Evolutionary conservation across 2,329 filamentous ascomycete species (phyloP), one percentile per base, ranked within the genome.

Genomic region (Cytospora leucostoma): DNA sequence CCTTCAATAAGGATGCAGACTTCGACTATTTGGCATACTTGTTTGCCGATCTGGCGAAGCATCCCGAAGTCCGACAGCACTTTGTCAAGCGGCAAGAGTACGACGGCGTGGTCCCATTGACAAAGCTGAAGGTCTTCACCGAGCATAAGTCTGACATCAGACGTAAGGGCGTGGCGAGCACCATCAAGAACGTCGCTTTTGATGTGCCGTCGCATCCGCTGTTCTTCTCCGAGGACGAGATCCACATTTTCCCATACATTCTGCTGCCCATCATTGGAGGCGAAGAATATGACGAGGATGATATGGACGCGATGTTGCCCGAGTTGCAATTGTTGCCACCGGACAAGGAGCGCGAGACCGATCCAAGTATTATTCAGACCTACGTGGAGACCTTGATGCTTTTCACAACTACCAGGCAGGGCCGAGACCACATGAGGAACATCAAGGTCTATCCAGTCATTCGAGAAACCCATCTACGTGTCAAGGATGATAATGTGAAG

Each of bases 11-110:
- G 72, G 75, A 89, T 33, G 93, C 93, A 65, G 85, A 94, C 76
- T 98, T 88, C 75, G 93, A 99, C 78, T 97, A 98, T 76, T 84
- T 99, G 32, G 88, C 93, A 50, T 99, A 98, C 73, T 82, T 97
- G 61, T 96, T 99, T 74, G 94, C 95, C 49, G 94, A 99, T 74
- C 82, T 99, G 11, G 89, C 93, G 56, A 96, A 93, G 76, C 88
- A 93, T 70, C 81, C 86, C 40, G 84, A 91, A 68, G 86, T 93
- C 21, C 84, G 92, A 35, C 81, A 85, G 57, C 92, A 95, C 78
- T 91, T 97, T 68, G 82, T 92, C 6, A 84, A 82, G 15, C 81
- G 85, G 60, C 90, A 96, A 73, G 78, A 84, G 1, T 94, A 96
- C 74, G 93, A 97, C 73, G 81, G 80, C 1, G 86, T 97, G 15